Percentiles rank a stretch among this genome's conserved stretches.
Conservation (phyloP, 1,284 basidiomycete species). For the Pascua sp. region DNA sequence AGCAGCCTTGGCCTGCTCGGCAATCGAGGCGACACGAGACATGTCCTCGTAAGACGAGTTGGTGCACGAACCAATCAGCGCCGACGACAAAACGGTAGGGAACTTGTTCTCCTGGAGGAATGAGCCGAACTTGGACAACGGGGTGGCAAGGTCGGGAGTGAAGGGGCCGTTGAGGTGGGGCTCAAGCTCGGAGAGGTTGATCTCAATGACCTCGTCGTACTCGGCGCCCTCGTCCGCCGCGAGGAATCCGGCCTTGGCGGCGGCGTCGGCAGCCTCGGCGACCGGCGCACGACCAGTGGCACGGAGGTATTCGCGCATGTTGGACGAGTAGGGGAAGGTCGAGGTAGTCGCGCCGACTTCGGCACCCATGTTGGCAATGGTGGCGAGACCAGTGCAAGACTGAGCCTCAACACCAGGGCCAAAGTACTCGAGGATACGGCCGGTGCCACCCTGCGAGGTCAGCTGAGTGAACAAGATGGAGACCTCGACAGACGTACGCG, state of each 20-base stretch:
- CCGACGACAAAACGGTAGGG: constrained; percentile 87
- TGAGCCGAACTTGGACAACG: constrained; percentile 81
- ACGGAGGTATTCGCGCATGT: constrained; percentile 84
- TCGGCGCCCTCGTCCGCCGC: constrained; percentile 82
- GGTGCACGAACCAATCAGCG: constrained; percentile 94
- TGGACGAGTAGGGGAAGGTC: constrained; percentile 89
- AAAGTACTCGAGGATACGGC: constrained; percentile 94
- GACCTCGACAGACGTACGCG: constrained; percentile 56
- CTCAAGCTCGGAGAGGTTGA: constrained; percentile 87
- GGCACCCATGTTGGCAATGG: constrained; percentile 97
- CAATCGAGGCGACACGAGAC: constrained; percentile 87
- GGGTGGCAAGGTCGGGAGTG: constrained; percentile 94
- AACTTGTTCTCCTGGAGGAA: constrained; percentile 81
- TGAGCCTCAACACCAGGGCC: constrained; percentile 87
- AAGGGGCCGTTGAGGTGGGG: constrained; percentile 97
- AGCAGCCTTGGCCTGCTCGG: constrained; percentile 79
- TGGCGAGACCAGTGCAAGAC: constrained; percentile 92
- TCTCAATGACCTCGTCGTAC: constrained; percentile 93
- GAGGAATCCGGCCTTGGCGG: constrained; percentile 74
- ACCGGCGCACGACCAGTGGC: constrained; percentile 88
- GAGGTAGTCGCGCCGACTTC: constrained; percentile 98
- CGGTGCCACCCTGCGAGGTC: constrained; percentile 75
- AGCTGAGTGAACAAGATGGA: background rate
- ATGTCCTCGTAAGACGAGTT: constrained; percentile 96
- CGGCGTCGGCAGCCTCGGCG: constrained; percentile 79